These are phyloP conservation scores for Willaertia magna DNA, from an alignment of 208 protist genomes.

Conservation along the genomic window DNA sequence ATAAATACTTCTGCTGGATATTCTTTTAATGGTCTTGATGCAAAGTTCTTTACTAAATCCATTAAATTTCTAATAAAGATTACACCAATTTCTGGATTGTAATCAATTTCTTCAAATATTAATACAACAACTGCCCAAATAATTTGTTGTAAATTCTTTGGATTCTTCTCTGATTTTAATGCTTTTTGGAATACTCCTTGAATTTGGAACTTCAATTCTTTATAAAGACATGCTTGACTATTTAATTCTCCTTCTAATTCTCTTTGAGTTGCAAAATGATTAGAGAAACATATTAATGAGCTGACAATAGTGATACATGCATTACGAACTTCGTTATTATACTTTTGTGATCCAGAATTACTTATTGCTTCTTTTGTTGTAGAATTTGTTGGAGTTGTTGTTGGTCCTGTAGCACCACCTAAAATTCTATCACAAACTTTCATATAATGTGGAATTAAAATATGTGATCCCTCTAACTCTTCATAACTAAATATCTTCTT, in stretches of 20 bases:
- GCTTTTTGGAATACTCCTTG: neutral
- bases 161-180: neutral
- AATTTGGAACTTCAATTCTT: neutral
- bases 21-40: neutral
- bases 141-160: neutral
- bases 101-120: neutral
- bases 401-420: neutral
- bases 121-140: neutral
- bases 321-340: neutral
- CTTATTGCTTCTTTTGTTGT: neutral
- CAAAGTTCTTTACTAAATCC: neutral
- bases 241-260: neutral
- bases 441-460: neutral
- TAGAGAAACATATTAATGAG: neutral
- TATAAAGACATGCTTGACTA: neutral
- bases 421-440: constrained; percentile 4
- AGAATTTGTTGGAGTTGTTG: neutral
- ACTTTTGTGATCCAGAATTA: neutral
- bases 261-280: neutral
- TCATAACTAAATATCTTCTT: neutral
- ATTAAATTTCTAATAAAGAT: neutral
- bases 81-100: neutral
- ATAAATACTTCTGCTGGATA: neutral
- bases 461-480: neutral
- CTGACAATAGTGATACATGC: neutral